phyloP scores from a whole-genome alignment of 345 rosid genomes.

The Turritis glabra region DNA sequence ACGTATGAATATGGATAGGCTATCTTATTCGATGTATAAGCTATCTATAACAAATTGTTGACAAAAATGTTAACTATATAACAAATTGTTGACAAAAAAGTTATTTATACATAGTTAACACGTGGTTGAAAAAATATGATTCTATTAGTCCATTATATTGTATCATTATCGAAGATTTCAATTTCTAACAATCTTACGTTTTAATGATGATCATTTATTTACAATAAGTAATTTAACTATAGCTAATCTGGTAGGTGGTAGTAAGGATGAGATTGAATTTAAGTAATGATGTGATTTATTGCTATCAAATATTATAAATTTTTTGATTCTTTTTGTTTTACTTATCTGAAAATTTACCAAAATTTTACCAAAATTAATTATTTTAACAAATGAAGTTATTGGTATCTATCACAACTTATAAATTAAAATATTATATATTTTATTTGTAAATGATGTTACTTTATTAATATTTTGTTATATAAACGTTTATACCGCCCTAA shows the following conservation, averaged over 20 bases:
- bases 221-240: background rate
- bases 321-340: no score
- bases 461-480: no score
- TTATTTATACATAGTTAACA: background rate
- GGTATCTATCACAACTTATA: no score
- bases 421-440: no score
- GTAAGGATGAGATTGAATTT: background rate
- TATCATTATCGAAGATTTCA: background rate
- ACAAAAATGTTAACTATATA: background rate
- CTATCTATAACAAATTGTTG: background rate
- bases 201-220: background rate
- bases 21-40: background rate
- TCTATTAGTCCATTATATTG: background rate
- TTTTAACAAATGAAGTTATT: no score
- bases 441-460: no score
- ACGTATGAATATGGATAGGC: slow-evolving; percentile 1
- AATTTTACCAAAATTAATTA: no score
- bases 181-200: background rate
- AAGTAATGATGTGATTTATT: background rate
- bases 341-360: no score
- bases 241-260: background rate
- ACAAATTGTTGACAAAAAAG: background rate
- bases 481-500: no score
- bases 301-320: no score
- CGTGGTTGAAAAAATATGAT: background rate